phyloP scores from a whole-genome alignment of 1,284 basidiomycete species.

The Pyrrhoderma lamaoense region DNA sequence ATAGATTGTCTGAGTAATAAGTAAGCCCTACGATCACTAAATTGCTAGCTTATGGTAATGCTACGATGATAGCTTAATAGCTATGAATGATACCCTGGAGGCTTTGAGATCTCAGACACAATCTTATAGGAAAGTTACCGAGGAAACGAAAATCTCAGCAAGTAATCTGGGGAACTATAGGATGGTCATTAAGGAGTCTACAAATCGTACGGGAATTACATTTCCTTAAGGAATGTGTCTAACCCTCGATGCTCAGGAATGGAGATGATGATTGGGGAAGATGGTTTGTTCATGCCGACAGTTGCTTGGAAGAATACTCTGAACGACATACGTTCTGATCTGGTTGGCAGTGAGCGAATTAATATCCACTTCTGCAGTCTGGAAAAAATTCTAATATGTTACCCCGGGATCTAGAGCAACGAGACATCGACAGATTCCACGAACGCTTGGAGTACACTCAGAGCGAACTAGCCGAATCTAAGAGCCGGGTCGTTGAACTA shows the following conservation, averaged over 20 bases:
- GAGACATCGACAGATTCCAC: conserved; percentile 15
- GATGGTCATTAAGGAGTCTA: conserved; percentile 1
- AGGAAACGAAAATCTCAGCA: background rate
- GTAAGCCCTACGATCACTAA: background rate
- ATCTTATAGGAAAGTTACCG: conserved; percentile 3
- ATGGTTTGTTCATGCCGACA: conserved; percentile 8
- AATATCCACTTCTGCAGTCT: background rate
- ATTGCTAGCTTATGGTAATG: background rate
- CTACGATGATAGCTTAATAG: background rate
- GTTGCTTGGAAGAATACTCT: conserved; percentile 10
- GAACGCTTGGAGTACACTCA: conserved; percentile 16
- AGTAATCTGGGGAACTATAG: conserved; percentile 5
- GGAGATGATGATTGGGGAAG: background rate
- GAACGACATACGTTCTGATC: conserved; percentile 10
- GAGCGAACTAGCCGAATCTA: conserved; percentile 14
- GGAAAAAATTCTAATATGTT: background rate
- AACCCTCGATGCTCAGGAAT: conserved; percentile 2
- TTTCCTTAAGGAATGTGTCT: background rate
- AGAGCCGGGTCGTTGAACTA: conserved; percentile 13
- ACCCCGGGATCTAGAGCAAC: conserved; percentile 7
- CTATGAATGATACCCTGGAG: conserved; percentile 4
- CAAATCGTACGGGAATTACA: conserved; percentile 9
- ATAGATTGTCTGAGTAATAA: conserved; percentile 9
- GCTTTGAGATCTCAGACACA: conserved; percentile 5
- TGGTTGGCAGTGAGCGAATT: conserved; percentile 2